Evolutionary conservation across 78 protist genomes (phyloP), one percentile per base, ranked within the genome.

Genomic region (Dictyostelium purpureum): DNA sequence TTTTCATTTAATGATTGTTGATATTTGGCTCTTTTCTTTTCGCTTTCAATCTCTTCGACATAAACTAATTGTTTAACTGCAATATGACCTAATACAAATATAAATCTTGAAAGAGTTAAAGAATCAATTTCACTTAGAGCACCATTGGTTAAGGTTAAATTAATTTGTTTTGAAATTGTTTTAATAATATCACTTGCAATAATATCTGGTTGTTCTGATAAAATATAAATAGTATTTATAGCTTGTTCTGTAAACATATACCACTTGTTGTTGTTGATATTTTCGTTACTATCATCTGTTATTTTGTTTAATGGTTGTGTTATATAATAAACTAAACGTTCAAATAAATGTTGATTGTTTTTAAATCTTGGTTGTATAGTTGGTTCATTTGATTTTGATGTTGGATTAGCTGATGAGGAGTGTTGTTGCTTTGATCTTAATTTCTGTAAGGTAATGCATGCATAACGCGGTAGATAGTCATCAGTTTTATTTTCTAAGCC

Each of bases 41-140:
- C 90, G 2, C 56, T 9, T 49, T 85, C 73, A 10, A 88, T 56
- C 16, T 38, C 87, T 69, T 96, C 97, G 21, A 80, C 75, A 43
- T 61, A 54, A 21, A 73, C 96, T 45, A 95, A 79, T 51, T 93
- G 95, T 69, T 93, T 87, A 37, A 96, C 11, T 9, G 96, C 88
- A 19, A 93, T 56, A 49, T 96, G 96, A n/a, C 97, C 97, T n/a
- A 96, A 35, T 14, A 88, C 18, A 40, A 96, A 96, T 42, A 96
- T 24, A 37, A 96, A 77, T 57, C 61, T 89, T 9, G 74, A 26
- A 31, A 88, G 56, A 2, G 4, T 6, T 43, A 26, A 38, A 49
- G 10, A 6, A 16, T 6, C 19, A 16, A 7, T 16, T 31, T 26
- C n/a, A 33, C 19, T 63, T 1, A 38, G 24, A 28, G n/a, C 35